Evolutionary conservation across 2,329 filamentous ascomycete genomes (phyloP).

Genomic region (Colletotrichum orbiculare): DNA sequence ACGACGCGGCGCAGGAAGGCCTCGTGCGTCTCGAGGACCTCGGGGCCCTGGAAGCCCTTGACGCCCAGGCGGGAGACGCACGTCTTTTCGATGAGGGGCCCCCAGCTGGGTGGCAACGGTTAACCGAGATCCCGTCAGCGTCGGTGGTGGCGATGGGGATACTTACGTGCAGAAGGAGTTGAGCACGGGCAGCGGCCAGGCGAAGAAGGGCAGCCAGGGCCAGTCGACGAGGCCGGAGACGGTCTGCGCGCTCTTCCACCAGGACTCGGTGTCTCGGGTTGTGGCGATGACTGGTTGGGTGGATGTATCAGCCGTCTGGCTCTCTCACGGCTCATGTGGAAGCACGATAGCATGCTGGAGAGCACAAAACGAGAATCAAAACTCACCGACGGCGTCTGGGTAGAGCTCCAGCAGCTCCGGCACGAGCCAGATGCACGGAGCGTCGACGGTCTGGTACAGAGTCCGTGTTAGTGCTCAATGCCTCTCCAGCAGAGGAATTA

Average conservation of each 20-base stretch:
- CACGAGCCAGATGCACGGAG: constrained; percentile 9
- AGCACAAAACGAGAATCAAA: neutral
- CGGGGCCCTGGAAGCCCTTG: constrained; percentile 6
- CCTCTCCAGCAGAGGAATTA: too few relatives aligned
- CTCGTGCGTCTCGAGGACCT: constrained; percentile 38
- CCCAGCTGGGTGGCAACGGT: neutral
- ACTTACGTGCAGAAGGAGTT: constrained; percentile 11
- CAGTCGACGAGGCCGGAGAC: constrained; percentile 18
- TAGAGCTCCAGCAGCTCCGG: constrained; percentile 36
- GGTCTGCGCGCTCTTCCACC: constrained; percentile 38
- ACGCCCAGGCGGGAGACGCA: constrained; percentile 11
- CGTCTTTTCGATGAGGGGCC: constrained; percentile 17
- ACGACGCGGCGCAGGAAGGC: constrained; percentile 35
- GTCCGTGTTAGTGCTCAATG: too few relatives aligned
- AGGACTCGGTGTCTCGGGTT: constrained; percentile 36
- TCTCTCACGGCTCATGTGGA: too few relatives aligned
- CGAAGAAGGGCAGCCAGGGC: constrained; percentile 37
- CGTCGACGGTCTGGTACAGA: neutral
- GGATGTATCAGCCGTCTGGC: too few relatives aligned
- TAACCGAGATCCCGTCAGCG: neutral
- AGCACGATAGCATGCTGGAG: neutral
- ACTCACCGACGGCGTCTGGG: constrained; percentile 37
- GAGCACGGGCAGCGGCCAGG: constrained; percentile 34
- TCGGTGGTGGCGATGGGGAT: too few relatives aligned
- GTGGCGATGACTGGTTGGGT: constrained; percentile 36